Evolutionary conservation across 2,329 filamentous ascomycete species (phyloP), one percentile per base, ranked within the genome.

Genomic region (Colletotrichum sidae): DNA sequence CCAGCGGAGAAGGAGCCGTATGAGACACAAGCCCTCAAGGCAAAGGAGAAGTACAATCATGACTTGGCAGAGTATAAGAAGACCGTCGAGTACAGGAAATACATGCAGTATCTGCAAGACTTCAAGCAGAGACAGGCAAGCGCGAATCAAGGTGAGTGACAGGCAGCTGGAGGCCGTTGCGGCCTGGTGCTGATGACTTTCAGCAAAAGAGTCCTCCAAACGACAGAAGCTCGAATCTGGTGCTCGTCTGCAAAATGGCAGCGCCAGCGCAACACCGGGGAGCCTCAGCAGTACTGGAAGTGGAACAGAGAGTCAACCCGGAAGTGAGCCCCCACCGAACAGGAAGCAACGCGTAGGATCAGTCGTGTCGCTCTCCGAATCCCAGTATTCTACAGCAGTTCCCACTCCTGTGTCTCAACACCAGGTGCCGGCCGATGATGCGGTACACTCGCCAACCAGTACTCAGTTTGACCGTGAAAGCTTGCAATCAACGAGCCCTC

Each of bases 11-110:
- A 92, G 72, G 92, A 93, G 72, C 83, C 85, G 0, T 95, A 86
- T 70, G 92, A 95, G 75, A 85, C 84, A 44, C 88, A 92, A 72
- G 92, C 92, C 33, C 89, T 90, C 65, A 78, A 84, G 13, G 90
- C 90, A 34, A 95, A 95, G 77, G 91, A 94, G 69, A 90, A 85
- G 69, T 95, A 93, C 73, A 91, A 91, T 69, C 82, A 85, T n/a
- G 87, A 92, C 68, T 80, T 94, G 67, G 81, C 84, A 51, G 86
- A 91, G 69, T 95, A 95, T 76, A 94, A 94, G 75, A 93, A 93
- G 77, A 94, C 92, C 0, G 73, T 84, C 7, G 84, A 90, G 54
- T 93, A 89, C 73, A 86, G 83, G 61, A 85, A 88, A 55, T 94
- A 95, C 69, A 83, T 86, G 65, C 84, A 87, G 47, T 96, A 96